Base-by-base conservation (phyloP, 345 rosid genomes). In the Brassica rapa region DNA sequence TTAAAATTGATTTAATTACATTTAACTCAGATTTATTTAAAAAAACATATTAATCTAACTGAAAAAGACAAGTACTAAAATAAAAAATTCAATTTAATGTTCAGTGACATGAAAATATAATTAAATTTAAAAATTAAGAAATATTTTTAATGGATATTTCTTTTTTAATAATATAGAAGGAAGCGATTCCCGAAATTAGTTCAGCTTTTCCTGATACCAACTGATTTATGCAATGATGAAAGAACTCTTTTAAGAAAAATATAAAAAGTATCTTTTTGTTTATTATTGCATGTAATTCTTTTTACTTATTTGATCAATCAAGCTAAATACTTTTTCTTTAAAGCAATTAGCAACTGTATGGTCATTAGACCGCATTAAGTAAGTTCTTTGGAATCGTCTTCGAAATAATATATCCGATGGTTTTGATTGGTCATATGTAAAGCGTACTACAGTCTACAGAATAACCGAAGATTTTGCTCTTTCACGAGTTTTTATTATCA, bases 321-420 rank as follows among this genome's bases (percentile, higher is more conserved):
- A 7, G 37, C 11, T 39, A n/a, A 24, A 62, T 73, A 23, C 39
- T 1, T n/a, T 33, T 61, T 16, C 69, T 46, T 49, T 61, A 60
- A 15, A 76, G 21, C 68, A 61, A 49, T 33, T 69, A 76, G 56
- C 63, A 46, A 69, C 24, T 69, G 23, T 60, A 49, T 49, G 32
- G 16, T 77, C 53, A 62, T 53, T 62, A 49, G n/a, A 33, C 70
- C 56, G 43, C 80, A 77, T 62, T 77, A 70, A 62, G 74, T 10
- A 51, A 62, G 55, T 62, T 70, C 57, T 3, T 62, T 68, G 37
- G 61, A 77, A 62, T 69, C 55, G 33, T 76, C 16, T 43, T 61
- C 53, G 16, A 9, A 11, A 65, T 43, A 65, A 49, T 5, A 23
- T 61, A 27, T 30, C 27, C 11, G 10, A 21, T 35, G 71, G 5